phyloP scores from a whole-genome alignment of 2,329 filamentous ascomycete species.

The Tolypocladium album region DNA sequence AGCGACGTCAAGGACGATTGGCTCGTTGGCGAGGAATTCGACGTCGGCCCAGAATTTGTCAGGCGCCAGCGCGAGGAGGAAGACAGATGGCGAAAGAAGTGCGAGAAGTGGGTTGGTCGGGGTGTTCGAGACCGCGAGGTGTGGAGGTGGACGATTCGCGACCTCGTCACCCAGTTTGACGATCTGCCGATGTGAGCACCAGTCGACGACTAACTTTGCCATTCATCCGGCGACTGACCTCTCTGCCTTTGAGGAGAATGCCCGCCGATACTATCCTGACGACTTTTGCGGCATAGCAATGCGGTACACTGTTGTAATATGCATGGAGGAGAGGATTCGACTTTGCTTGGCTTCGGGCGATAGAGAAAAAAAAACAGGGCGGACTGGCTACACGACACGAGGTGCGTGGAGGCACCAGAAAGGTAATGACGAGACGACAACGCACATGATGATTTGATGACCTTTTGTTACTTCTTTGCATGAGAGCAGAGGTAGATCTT shows the following conservation, averaged over 20 bases:
- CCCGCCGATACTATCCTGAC: background rate
- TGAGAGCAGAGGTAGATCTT: background rate
- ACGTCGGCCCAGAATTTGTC: slow-evolving; percentile 91
- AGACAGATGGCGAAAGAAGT: slow-evolving; percentile 79
- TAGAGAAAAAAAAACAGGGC: background rate
- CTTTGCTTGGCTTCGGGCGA: background rate
- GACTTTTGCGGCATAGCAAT: background rate
- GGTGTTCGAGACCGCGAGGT: slow-evolving; percentile 44
- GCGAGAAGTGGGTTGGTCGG: slow-evolving; percentile 69
- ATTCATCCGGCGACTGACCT: background rate
- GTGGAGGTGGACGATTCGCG: slow-evolving; percentile 70
- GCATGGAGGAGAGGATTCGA: background rate
- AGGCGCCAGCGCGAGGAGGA: slow-evolving; percentile 84
- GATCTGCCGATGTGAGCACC: slow-evolving; percentile 21
- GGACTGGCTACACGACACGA: background rate
- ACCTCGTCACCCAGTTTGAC: slow-evolving; percentile 39
- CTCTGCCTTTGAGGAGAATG: background rate
- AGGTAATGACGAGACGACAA: slow-evolving; percentile 1
- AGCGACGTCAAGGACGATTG: slow-evolving; percentile 65
- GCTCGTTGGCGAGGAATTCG: slow-evolving; percentile 91
- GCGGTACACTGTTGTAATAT: background rate
- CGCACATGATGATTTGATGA: slow-evolving; percentile 3
- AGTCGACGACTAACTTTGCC: background rate
- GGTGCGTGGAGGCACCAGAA: background rate
- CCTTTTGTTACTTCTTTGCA: slow-evolving; percentile 4